These are phyloP conservation scores for Trametes cubensis DNA, from an alignment of 768 basidiomycete species.

Conservation along the genomic window DNA sequence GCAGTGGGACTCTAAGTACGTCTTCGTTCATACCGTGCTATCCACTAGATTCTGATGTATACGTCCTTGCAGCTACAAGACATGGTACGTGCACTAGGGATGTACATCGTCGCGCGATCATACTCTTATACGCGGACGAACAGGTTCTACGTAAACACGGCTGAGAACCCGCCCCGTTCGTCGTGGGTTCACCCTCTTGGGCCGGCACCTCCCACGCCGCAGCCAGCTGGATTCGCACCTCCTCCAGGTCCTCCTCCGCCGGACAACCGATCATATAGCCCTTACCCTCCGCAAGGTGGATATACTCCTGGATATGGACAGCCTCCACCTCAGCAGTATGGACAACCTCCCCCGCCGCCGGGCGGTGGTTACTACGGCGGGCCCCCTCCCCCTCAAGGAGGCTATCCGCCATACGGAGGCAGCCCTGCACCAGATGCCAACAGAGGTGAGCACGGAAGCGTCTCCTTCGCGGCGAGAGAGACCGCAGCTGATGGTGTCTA, in stretches of 20 bases:
- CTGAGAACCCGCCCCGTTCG: constrained; percentile 60
- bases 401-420: constrained; percentile 32
- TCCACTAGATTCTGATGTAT: constrained; percentile 18
- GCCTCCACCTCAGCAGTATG: constrained; percentile 31
- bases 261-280: constrained; percentile 35
- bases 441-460: constrained; percentile 27
- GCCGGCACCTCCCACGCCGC: constrained; percentile 40
- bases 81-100: constrained; percentile 52
- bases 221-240: constrained; percentile 35
- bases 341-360: constrained; percentile 22
- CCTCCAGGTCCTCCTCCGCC: constrained; percentile 51
- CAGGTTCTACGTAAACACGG: constrained; percentile 82
- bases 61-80: constrained; percentile 51
- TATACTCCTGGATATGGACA: constrained; percentile 22
- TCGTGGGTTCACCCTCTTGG: constrained; percentile 76
- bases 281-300: constrained; percentile 31
- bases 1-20: constrained; percentile 70
- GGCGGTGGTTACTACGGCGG: constrained; percentile 30
- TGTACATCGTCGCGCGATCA: not conserved
- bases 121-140: not conserved
- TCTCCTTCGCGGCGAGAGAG: constrained; percentile 14
- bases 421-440: constrained; percentile 29
- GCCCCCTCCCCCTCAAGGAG: constrained; percentile 28
- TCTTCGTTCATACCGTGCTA: constrained; percentile 32
- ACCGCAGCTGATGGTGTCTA: constrained; percentile 13